phyloP scores from a whole-genome alignment of 345 rosid genomes.

The Hirschfeldia incana region DNA sequence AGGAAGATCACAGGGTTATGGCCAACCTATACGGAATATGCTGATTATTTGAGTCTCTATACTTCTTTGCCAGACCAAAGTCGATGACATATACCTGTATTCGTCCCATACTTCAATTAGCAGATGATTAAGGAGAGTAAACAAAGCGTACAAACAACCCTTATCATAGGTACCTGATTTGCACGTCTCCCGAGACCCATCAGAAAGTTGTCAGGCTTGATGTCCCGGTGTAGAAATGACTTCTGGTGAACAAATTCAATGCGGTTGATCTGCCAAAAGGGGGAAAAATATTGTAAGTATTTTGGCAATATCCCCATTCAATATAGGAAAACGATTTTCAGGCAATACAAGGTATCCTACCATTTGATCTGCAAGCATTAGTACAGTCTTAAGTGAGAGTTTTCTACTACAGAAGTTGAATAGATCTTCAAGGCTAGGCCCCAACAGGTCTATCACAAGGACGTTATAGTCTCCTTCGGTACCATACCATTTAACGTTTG shows the following conservation, averaged over 20 bases:
- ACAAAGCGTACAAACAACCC: not conserved
- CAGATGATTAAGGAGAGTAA: conserved; percentile 12
- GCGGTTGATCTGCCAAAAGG: conserved; percentile 66
- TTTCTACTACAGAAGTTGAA: conserved; percentile 87
- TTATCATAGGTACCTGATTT: conserved; percentile 56
- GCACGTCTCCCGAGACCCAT: conserved; percentile 94
- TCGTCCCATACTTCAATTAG: conserved; percentile 9
- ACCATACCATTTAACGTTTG: conserved; percentile 81
- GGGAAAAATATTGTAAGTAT: conserved; percentile 4
- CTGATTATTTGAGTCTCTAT: conserved; percentile 76
- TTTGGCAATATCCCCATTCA: not conserved
- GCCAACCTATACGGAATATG: conserved; percentile 88
- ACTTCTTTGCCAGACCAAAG: conserved; percentile 93
- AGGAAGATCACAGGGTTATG: conserved; percentile 11
- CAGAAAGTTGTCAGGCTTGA: conserved; percentile 90
- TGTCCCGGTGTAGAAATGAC: conserved; percentile 87
- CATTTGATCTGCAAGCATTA: conserved; percentile 97
- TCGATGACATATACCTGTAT: conserved; percentile 79
- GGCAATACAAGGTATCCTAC: conserved; percentile 42
- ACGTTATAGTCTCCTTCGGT: conserved; percentile 85
- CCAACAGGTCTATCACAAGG: conserved; percentile 84
- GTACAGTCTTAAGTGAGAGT: conserved; percentile 82
- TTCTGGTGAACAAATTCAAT: conserved; percentile 84
- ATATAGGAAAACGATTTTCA: not conserved
- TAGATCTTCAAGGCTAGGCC: conserved; percentile 93